Percentiles rank a stretch among this genome's conserved stretches.
Conservation (phyloP, 805 yeast genomes). For the Metschnikowia peoriensis region DNA sequence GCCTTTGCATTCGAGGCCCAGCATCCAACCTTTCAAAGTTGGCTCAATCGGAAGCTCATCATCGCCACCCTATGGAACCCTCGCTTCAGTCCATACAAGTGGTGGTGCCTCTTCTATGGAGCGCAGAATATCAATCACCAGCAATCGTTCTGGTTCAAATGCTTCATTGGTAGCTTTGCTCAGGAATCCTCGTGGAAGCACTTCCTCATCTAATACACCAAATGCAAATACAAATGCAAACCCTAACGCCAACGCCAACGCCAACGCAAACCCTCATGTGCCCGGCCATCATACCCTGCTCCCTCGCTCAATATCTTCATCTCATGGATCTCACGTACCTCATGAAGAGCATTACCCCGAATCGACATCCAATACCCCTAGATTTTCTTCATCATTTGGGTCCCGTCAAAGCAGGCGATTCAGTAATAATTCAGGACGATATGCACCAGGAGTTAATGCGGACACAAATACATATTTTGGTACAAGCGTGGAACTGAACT, state of each 20-base stretch:
- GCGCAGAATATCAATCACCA: constrained; percentile 41
- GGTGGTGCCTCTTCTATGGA: constrained; percentile 28
- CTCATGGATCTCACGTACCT: constrained; percentile 36
- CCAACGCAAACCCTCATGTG: constrained; percentile 25
- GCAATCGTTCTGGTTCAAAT: constrained; percentile 48
- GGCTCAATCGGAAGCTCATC: constrained; percentile 54
- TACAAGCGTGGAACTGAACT: constrained; percentile 37
- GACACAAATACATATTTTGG: constrained; percentile 25
- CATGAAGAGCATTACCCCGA: constrained; percentile 29
- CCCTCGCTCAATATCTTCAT: constrained; percentile 39
- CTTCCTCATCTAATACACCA: constrained; percentile 37
- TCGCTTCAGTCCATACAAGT: constrained; percentile 11
- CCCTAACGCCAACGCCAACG: constrained; percentile 6
- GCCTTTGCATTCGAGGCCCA: constrained; percentile 19
- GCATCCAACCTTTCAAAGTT: constrained; percentile 60
- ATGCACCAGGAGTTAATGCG: constrained; percentile 20
- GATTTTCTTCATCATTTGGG: constrained; percentile 72
- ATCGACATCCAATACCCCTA: constrained; percentile 45
- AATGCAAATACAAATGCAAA: constrained; percentile 20
- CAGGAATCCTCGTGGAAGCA: constrained; percentile 48
- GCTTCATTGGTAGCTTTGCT: constrained; percentile 54
- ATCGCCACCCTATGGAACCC: constrained; percentile 28
- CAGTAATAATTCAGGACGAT: constrained; percentile 27
- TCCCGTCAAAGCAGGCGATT: constrained; percentile 57
- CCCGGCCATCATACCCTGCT: constrained; percentile 15